Conservation (phyloP, 805 yeast genomes). For the Hanseniaspora pseudoguilliermondii region DNA sequence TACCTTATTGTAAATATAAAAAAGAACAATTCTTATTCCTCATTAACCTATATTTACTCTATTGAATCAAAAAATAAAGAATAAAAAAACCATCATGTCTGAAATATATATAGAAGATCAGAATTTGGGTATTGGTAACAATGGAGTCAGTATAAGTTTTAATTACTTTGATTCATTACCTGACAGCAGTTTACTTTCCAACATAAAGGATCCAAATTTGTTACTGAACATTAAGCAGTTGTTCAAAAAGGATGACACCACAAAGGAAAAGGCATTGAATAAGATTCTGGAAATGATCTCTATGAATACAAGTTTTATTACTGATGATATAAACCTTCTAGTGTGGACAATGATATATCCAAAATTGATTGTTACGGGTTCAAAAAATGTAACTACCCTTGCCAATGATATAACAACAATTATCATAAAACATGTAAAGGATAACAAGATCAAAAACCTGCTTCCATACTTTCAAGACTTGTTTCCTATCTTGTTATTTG, state of each 20-base stretch:
- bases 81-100: neutral
- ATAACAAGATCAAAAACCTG: conserved; percentile 55
- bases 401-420: conserved; percentile 55
- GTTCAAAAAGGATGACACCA: conserved; percentile 67
- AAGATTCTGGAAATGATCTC: conserved; percentile 35
- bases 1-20: too few species aligned
- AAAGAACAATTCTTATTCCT: too few species aligned
- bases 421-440: conserved; percentile 36
- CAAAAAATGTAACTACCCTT: conserved; percentile 47
- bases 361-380: conserved; percentile 58
- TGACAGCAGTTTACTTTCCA: conserved; percentile 41
- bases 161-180: conserved; percentile 71
- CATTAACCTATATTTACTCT: too few species aligned
- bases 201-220: conserved; percentile 33
- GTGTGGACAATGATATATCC: conserved; percentile 77
- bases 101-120: neutral
- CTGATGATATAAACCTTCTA: conserved; percentile 38
- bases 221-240: conserved; percentile 62
- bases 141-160: conserved; percentile 46
- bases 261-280: conserved; percentile 64
- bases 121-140: conserved; percentile 30
- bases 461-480: conserved; percentile 22
- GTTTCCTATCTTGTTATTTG: conserved; percentile 58
- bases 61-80: too few species aligned
- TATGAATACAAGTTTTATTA: conserved; percentile 26